Base-by-base conservation (phyloP, 352 stramenopile species). In the Phytophthora sojae region DNA sequence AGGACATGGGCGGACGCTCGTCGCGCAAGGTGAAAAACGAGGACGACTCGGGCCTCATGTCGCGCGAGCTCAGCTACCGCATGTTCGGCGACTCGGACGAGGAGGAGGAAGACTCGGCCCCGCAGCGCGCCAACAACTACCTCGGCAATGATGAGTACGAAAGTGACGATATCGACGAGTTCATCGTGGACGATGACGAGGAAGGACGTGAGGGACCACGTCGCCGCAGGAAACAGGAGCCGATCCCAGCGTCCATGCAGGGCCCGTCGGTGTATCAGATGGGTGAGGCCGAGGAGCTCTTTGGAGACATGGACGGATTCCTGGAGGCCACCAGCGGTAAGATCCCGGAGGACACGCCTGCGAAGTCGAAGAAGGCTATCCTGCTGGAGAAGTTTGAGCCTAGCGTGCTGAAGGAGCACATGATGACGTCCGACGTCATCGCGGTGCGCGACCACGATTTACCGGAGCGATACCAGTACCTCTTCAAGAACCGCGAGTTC, bases 51-150 rank as follows among this genome's bases (percentile, higher is more conserved):
- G 87, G 88, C 9, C 77, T 95, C 32, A 95, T 96, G 86, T 94
- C 86, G 14, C 83, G 88, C n/a, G 90, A 96, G 50, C 75, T 96
- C 21, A 96, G 86, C 50, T 94, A 96, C 55, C 81, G 87, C 58
- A 96, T 97, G 90, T 97, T 97, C 67, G 90, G 90, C 15, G 90
- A 96, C 56, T 96, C 90, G 23, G 89, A 96, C 67, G 90, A 97
- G 35, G 90, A 97, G 57, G 90, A 97, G 67, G 90, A 96, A 32
- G 83, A 93, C 37, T 88, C 83, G 30, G 85, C 80, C 0, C 85
- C 86, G 0, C 78, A 85, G 21, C 79, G 84, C 17, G 85, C 82
- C 49, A 90, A 83, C 62, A 94, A 94, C 62, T 97, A 95, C 64
- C 67, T 94, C 2, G 90, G 90, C 49, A 92, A 93, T 29, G 86